Conservation (phyloP, 306 rosid species). For the Cucumis cinereus region DNA sequence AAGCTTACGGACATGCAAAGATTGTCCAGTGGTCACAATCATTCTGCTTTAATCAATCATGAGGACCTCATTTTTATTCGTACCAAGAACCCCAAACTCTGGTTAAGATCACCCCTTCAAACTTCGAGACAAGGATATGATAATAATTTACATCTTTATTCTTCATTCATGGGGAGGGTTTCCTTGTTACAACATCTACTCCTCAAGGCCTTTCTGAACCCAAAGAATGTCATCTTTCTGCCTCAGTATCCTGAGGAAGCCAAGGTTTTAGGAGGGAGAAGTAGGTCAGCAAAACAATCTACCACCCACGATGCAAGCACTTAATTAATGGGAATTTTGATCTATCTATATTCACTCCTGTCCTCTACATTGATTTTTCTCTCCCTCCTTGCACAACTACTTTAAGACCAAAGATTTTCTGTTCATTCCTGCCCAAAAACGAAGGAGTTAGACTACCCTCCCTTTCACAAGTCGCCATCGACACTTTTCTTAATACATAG, state of each 20-base stretch:
- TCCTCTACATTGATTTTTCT: neutral
- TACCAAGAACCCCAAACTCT: neutral
- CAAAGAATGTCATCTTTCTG: neutral
- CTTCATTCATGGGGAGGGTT: neutral
- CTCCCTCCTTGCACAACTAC: neutral
- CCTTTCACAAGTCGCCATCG: neutral
- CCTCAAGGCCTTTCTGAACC: neutral
- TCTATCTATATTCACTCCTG: neutral
- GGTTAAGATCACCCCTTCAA: neutral
- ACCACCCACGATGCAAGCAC: neutral
- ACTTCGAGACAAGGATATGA: neutral
- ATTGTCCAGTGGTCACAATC: neutral
- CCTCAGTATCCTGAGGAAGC: neutral
- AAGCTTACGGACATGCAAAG: neutral
- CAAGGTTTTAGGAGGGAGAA: neutral
- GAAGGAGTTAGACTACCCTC: neutral
- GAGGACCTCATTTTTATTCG: neutral
- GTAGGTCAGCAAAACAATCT: neutral
- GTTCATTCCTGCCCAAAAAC: neutral
- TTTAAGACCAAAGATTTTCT: neutral
- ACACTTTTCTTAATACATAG: neutral
- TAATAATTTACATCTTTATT: neutral
- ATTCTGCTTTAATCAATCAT: neutral
- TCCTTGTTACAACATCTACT: neutral
- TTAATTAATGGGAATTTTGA: neutral